These are phyloP conservation scores for Aspergillus conjunctus DNA, from an alignment of 495 filamentous ascomycete genomes.

Conservation along the genomic window DNA sequence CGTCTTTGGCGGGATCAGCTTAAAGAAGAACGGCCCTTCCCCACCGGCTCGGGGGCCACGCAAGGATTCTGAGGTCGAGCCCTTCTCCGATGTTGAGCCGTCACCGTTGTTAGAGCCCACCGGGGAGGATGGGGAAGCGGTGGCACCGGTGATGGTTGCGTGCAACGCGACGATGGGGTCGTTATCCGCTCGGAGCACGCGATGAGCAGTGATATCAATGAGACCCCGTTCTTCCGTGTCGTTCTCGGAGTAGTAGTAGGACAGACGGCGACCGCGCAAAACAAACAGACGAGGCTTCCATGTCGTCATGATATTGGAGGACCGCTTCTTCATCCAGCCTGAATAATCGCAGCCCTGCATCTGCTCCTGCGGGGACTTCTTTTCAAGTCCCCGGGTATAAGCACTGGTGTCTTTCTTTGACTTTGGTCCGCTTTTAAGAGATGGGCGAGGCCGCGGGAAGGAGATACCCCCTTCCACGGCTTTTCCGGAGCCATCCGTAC, in stretches of 20 bases:
- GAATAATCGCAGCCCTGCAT: constrained; percentile 88
- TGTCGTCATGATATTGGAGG: constrained; percentile 89
- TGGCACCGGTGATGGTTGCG: constrained; percentile 86
- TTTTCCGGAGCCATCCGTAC: constrained; percentile 63
- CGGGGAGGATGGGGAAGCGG: constrained; percentile 72
- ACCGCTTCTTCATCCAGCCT: constrained; percentile 99
- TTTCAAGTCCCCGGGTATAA: constrained; percentile 82
- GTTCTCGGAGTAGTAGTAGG: constrained; percentile 93
- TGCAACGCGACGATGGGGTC: constrained; percentile 88
- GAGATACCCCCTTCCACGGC: constrained; percentile 57
- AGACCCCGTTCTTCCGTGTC: constrained; percentile 91
- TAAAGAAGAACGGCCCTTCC: constrained; percentile 91
- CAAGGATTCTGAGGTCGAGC: constrained; percentile 29
- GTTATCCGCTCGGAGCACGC: constrained; percentile 91
- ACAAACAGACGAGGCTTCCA: constrained; percentile 97
- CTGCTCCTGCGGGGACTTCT: constrained; percentile 80
- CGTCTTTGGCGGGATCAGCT: constrained; percentile 86
- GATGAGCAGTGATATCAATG: constrained; percentile 96
- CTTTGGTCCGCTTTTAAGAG: constrained; percentile 52
- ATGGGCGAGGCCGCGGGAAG: constrained; percentile 44
- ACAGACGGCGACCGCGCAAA: constrained; percentile 83
- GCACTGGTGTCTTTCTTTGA: constrained; percentile 94
- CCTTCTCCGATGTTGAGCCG: constrained; percentile 38
- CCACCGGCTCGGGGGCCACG: constrained; percentile 33
- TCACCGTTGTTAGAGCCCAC: constrained; percentile 59